Conservation (phyloP, 73 alveolate species). For the Symbiodinium pilosum region DNA sequence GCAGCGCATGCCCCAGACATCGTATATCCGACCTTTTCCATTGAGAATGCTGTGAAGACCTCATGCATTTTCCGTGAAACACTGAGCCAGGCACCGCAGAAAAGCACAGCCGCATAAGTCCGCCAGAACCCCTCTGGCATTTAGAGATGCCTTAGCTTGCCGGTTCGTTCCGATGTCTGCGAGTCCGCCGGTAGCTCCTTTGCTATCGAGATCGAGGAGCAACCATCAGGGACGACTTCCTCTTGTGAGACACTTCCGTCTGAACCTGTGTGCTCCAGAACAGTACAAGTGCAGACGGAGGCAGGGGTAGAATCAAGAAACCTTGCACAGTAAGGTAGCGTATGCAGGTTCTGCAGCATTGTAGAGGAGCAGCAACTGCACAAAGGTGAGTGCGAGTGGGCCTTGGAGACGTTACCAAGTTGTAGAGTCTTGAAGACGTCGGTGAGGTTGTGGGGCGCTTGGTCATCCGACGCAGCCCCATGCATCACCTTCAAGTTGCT, state of each 20-base stretch:
- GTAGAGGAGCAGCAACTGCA: no score
- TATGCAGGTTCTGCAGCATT: no score
- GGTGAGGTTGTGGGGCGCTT: not conserved
- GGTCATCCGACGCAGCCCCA: not conserved
- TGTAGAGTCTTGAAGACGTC: not conserved
- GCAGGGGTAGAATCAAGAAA: no score
- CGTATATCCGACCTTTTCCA: constrained; percentile 58
- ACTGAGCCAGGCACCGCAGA: not conserved
- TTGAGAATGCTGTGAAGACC: not conserved
- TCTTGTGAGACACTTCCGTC: not conserved
- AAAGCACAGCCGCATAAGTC: constrained; percentile 46
- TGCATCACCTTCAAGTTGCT: not conserved
- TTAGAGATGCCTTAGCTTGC: constrained; percentile 68
- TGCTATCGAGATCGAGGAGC: not conserved
- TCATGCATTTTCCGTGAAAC: not conserved
- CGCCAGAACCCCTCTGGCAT: constrained; percentile 47
- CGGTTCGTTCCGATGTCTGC: not conserved
- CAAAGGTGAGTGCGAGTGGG: no score
- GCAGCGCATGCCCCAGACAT: constrained; percentile 61
- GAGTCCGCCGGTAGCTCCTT: not conserved
- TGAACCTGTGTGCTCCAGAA: no score
- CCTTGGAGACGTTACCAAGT: not conserved
- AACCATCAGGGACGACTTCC: not conserved
- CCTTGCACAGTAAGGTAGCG: no score
- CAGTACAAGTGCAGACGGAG: no score